Percentiles rank a stretch among this genome's conserved stretches.
Evolutionary conservation across 345 rosid genomes (phyloP).

Genomic region (Syzygium aromaticum): DNA sequence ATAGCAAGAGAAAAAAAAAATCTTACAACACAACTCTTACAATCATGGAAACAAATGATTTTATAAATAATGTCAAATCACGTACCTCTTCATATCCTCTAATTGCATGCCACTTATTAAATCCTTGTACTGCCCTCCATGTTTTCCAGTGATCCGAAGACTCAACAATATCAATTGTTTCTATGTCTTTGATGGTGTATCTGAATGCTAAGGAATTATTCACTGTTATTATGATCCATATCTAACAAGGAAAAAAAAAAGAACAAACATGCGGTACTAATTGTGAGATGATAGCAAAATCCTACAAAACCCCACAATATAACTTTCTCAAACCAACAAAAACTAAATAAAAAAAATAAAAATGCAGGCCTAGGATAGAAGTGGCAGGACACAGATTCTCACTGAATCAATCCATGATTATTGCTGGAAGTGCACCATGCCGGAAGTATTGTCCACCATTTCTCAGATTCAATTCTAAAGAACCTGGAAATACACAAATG

Average conservation of each 20-base stretch:
- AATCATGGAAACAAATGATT: not conserved
- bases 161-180: not conserved
- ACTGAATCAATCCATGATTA: not conserved
- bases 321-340: not conserved
- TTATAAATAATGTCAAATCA: not conserved
- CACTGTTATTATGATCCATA: not conserved
- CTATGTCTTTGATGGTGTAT: not conserved
- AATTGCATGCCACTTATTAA: not conserved
- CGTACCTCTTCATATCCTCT: not conserved
- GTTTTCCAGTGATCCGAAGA: not conserved
- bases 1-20: not conserved
- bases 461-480: not conserved
- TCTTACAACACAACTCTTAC: not conserved
- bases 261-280: not conserved
- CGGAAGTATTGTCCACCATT: not conserved
- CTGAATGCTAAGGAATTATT: not conserved
- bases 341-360: not conserved
- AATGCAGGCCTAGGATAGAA: not conserved
- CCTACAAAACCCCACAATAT: not conserved
- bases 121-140: not conserved
- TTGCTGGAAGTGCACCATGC: not conserved
- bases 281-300: not conserved
- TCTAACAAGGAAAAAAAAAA: not conserved
- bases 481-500: not conserved
- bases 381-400: not conserved